Percentiles rank a stretch among this genome's conserved stretches.
Conservation (phyloP, 2,329 filamentous ascomycete species). For the Aureobasidium sp. region DNA sequence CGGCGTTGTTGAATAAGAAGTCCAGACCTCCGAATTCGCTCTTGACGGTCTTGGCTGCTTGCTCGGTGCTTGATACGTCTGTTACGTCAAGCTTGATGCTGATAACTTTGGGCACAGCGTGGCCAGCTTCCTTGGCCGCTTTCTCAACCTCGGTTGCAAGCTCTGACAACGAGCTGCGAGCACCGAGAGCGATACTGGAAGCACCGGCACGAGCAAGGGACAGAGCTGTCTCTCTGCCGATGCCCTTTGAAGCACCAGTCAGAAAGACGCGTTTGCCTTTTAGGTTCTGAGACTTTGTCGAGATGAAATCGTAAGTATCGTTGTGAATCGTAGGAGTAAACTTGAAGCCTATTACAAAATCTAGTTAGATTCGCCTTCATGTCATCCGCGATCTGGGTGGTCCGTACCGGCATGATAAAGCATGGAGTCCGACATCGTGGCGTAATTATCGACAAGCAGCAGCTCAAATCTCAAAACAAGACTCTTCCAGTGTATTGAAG, state of each 20-base stretch:
- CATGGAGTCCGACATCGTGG: background rate
- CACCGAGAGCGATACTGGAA: slow-evolving; percentile 46
- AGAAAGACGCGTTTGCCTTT: slow-evolving; percentile 43
- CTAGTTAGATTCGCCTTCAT: background rate
- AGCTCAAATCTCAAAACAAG: background rate
- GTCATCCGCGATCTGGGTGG: background rate
- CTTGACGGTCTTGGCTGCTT: slow-evolving; percentile 30
- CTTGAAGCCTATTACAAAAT: background rate
- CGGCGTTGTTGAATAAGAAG: slow-evolving; percentile 45
- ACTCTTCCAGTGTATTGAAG: background rate
- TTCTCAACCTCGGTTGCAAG: slow-evolving; percentile 31
- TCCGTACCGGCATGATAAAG: background rate
- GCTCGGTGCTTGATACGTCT: slow-evolving; percentile 30
- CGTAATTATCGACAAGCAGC: background rate
- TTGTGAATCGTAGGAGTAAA: slow-evolving; percentile 27
- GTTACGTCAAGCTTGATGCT: slow-evolving; percentile 40
- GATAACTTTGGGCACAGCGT: slow-evolving; percentile 35
- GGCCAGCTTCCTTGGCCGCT: slow-evolving; percentile 33
- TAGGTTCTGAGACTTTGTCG: slow-evolving; percentile 35
- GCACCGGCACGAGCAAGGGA: slow-evolving; percentile 50
- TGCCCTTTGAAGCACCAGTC: slow-evolving; percentile 35
- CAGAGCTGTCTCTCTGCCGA: slow-evolving; percentile 47
- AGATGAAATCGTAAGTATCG: slow-evolving; percentile 48
- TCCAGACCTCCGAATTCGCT: slow-evolving; percentile 34
- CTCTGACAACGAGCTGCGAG: slow-evolving; percentile 42